A percentile compares a stretch with the other conserved stretches of the same genome.
These are phyloP conservation scores for Citrus unshiu DNA, from an alignment of 345 rosid species.

Conservation along the genomic window DNA sequence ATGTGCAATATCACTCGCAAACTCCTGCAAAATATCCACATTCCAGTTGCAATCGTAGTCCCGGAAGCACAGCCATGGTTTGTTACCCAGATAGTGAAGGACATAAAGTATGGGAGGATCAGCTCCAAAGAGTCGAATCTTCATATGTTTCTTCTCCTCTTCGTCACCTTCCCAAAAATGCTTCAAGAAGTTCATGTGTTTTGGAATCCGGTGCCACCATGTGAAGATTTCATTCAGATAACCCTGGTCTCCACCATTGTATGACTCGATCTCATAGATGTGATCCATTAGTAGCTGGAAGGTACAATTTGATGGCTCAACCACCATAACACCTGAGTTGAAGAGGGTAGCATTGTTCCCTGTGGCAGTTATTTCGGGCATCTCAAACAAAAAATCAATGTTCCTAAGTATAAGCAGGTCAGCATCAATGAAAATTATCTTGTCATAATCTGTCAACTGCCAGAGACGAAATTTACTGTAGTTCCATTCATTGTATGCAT, in stretches of 20 bases:
- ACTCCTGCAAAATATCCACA: constrained; percentile 69
- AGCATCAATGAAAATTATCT: constrained; percentile 88
- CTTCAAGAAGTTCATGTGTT: constrained; percentile 89
- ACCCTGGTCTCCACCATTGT: constrained; percentile 95
- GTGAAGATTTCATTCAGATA: constrained; percentile 85
- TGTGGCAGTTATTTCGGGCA: constrained; percentile 80
- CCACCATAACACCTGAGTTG: constrained; percentile 85
- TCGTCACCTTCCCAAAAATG: constrained; percentile 94
- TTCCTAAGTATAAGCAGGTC: constrained; percentile 84
- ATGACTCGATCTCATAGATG: constrained; percentile 74
- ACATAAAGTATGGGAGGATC: constrained; percentile 83
- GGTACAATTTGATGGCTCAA: constrained; percentile 82
- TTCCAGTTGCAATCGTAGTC: constrained; percentile 99
- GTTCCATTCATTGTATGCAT: constrained; percentile 88
- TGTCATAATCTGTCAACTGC: constrained; percentile 80
- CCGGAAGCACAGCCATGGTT: constrained; percentile 88
- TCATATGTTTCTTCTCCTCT: constrained; percentile 65
- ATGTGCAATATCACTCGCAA: constrained; percentile 80
- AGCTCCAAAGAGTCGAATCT: constrained; percentile 66
- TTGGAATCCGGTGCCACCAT: constrained; percentile 98
- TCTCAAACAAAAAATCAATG: constrained; percentile 80
- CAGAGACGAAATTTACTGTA: constrained; percentile 94
- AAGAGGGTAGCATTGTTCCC: constrained; percentile 79
- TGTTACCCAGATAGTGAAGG: constrained; percentile 76
- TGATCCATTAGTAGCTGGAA: constrained; percentile 82